Conservation (phyloP, 768 basidiomycete genomes). For the Naematelia aurantialba region DNA sequence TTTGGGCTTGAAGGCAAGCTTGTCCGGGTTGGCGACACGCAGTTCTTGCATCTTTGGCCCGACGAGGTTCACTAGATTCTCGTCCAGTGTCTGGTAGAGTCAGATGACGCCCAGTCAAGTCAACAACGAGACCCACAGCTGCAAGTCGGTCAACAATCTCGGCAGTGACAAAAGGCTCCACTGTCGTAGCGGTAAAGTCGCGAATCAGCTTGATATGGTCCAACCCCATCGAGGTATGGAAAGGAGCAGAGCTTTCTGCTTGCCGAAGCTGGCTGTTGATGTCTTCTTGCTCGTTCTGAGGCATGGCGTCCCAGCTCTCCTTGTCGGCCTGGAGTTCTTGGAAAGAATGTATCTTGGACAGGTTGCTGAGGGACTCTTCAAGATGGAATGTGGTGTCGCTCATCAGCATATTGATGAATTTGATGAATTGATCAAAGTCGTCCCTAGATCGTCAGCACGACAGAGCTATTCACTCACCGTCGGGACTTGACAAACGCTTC, state of each 20-base stretch:
- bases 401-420: conserved; percentile 95
- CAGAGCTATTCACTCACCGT: conserved; percentile 56
- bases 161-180: conserved; percentile 87
- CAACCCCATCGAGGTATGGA: conserved; percentile 79
- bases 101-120: no score
- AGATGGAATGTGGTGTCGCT: conserved; percentile 98
- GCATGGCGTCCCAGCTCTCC: conserved; percentile 63
- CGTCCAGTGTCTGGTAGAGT: conserved; percentile 60
- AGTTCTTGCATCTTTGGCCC: conserved; percentile 86
- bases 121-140: conserved; percentile 60
- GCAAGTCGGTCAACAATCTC: conserved; percentile 94
- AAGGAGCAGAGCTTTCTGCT: conserved; percentile 78
- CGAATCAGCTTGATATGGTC: conserved; percentile 87
- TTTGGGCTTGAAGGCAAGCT: conserved; percentile 82
- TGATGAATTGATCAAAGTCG: conserved; percentile 81
- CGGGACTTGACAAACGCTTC: conserved; percentile 78
- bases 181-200: conserved; percentile 86
- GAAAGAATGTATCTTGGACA: conserved; percentile 81
- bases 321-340: conserved; percentile 78
- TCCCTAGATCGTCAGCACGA: conserved; percentile 56
- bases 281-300: conserved; percentile 74
- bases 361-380: conserved; percentile 87
- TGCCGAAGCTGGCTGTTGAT: conserved; percentile 69
- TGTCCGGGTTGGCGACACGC: conserved; percentile 76
- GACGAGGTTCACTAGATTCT: conserved; percentile 82